Conservation (phyloP, 257 asterid species). For the Echites panduratus region DNA sequence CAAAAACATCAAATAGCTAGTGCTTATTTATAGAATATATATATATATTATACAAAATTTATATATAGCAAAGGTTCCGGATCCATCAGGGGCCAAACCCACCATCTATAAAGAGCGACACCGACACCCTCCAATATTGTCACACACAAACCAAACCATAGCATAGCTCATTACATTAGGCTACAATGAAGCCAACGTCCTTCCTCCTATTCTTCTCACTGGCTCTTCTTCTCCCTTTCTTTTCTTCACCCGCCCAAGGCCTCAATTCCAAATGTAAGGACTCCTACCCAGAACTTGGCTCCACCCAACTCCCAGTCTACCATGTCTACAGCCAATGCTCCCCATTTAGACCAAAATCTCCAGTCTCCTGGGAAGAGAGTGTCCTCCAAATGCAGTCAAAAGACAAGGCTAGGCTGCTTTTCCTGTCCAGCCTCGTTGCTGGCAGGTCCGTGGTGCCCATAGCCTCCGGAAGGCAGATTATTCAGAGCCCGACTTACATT, state of each 20-base stretch:
- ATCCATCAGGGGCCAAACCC: not conserved
- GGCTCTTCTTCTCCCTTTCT: constrained; percentile 13
- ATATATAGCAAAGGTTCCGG: too few relatives aligned
- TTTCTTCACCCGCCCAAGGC: constrained; percentile 30
- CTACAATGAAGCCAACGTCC: not conserved
- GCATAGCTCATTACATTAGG: too few relatives aligned
- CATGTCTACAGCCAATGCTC: constrained; percentile 66
- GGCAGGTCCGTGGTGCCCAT: constrained; percentile 55
- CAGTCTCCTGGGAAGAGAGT: constrained; percentile 52
- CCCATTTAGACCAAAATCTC: constrained; percentile 39
- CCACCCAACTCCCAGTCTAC: constrained; percentile 48
- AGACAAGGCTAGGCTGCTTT: constrained; percentile 53
- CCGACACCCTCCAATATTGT: not conserved
- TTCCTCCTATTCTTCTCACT: constrained; percentile 16
- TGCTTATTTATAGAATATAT: too few relatives aligned
- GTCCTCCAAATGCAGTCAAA: constrained; percentile 65
- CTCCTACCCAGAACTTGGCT: constrained; percentile 25
- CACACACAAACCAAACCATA: not conserved
- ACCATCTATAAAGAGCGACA: not conserved
- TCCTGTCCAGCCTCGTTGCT: constrained; percentile 57
- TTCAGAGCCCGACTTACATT: constrained; percentile 70
- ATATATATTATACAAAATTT: too few relatives aligned
- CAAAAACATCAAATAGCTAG: not conserved
- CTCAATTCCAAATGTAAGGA: constrained; percentile 27
- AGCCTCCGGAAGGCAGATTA: constrained; percentile 60